Evolutionary conservation across 106 monocot genomes (phyloP).

Genomic region (Ottelia alismoides): DNA sequence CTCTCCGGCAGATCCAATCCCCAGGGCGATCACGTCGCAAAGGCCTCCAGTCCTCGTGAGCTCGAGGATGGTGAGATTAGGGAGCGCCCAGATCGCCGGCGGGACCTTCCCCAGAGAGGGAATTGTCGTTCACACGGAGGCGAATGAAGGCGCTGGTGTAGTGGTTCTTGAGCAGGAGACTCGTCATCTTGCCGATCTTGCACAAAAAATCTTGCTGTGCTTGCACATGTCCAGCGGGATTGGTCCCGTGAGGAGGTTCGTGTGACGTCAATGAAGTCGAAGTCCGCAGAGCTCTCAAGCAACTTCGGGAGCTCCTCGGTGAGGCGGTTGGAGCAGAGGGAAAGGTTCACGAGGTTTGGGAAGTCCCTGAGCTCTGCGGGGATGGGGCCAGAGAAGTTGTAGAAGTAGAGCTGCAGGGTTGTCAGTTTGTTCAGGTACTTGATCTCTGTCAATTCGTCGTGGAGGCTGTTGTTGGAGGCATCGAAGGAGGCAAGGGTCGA

Average conservation of each 20-base stretch:
- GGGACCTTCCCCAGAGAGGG: conserved; percentile 55
- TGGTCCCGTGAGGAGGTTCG: conserved; percentile 50
- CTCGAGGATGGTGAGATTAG: conserved; percentile 44
- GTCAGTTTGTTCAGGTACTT: conserved; percentile 31
- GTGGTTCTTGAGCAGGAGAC: conserved; percentile 64
- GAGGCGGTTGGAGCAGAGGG: conserved; percentile 47
- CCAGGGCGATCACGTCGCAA: conserved; percentile 27
- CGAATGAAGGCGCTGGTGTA: conserved; percentile 54
- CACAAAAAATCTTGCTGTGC: conserved; percentile 53
- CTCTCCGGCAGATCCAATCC: conserved; percentile 33
- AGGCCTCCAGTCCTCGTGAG: conserved; percentile 40
- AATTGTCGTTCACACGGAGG: conserved; percentile 67
- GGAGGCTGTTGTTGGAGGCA: conserved; percentile 37
- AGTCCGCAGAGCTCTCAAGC: conserved; percentile 65
- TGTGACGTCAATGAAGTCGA: conserved; percentile 76
- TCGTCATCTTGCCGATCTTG: too few species aligned
- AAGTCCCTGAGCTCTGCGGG: conserved; percentile 73
- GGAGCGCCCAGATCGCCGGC: conserved; percentile 58
- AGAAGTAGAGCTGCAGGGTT: conserved; percentile 57
- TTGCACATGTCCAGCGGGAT: conserved; percentile 90
- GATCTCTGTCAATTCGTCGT: conserved; percentile 56
- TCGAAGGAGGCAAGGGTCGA: conserved; percentile 42
- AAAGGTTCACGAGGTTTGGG: conserved; percentile 50
- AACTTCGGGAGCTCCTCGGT: conserved; percentile 44
- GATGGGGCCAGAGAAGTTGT: conserved; percentile 60